Evolutionary conservation across 208 protist genomes (phyloP).

Genomic region (Trypanosoma brucei): DNA sequence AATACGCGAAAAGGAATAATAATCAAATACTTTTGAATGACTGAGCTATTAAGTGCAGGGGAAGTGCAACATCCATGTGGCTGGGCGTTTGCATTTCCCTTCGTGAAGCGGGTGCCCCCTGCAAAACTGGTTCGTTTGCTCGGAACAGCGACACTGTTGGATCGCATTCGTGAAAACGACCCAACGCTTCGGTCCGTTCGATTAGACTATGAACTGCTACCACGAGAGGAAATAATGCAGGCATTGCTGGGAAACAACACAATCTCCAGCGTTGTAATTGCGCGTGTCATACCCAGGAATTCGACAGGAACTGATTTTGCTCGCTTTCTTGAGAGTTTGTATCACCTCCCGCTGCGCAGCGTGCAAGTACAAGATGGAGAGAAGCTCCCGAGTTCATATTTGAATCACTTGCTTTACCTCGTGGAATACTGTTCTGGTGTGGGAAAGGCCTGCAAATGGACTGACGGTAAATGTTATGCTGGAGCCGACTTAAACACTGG

Average conservation of each 20-base stretch:
- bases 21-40: background rate
- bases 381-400: constrained; percentile 9
- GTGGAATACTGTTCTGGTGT: constrained; percentile 29
- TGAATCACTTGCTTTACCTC: constrained; percentile 30
- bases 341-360: constrained; percentile 28
- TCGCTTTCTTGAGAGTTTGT: constrained; percentile 21
- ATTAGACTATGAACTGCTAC: constrained; percentile 13
- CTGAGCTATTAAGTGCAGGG: background rate
- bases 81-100: background rate
- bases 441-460: constrained; percentile 13
- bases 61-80: background rate
- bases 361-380: constrained; percentile 19
- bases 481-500: background rate
- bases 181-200: constrained; percentile 20
- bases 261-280: constrained; percentile 16
- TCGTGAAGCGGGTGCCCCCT: background rate
- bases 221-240: background rate
- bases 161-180: constrained; percentile 22
- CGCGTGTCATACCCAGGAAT: background rate
- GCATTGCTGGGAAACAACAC: constrained; percentile 14
- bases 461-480: background rate
- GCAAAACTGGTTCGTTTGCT: background rate
- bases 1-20: too few species aligned
- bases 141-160: constrained; percentile 12
- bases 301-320: constrained; percentile 12